phyloP scores from a whole-genome alignment of 2,329 filamentous ascomycete species.

The Fusarium newnesense region DNA sequence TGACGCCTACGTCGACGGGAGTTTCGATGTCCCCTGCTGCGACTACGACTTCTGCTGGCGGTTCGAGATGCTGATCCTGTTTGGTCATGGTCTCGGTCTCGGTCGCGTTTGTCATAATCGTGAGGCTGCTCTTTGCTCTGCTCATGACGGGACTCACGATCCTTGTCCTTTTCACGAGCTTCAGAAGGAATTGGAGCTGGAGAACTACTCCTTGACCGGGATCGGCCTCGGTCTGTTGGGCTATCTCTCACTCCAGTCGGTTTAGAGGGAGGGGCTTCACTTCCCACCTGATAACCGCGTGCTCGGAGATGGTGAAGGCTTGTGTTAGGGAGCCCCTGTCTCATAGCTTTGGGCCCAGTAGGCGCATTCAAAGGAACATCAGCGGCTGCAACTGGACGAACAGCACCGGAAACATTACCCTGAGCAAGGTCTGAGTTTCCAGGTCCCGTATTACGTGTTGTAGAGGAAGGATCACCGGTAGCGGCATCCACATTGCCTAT shows the following conservation, averaged over 20 bases:
- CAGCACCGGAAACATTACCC: conserved; percentile 38
- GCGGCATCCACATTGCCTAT: conserved; percentile 43
- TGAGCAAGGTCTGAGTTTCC: conserved; percentile 25
- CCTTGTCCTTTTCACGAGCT: conserved; percentile 50
- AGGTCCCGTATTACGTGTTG: conserved; percentile 32
- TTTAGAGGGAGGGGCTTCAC: conserved; percentile 48
- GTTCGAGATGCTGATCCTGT: conserved; percentile 48
- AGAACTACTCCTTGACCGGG: conserved; percentile 63
- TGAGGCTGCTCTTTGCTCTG: conserved; percentile 49
- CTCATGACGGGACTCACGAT: conserved; percentile 48
- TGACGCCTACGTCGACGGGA: conserved; percentile 63
- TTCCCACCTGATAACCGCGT: conserved; percentile 59
- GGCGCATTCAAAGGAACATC: conserved; percentile 76
- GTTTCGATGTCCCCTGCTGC: conserved; percentile 58
- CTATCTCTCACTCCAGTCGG: conserved; percentile 31
- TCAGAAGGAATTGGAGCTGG: conserved; percentile 34
- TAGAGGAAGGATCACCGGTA: conserved; percentile 34
- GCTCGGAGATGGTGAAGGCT: conserved; percentile 74
- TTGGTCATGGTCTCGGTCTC: conserved; percentile 41
- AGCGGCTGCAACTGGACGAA: conserved; percentile 49
- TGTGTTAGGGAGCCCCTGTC: conserved; percentile 86
- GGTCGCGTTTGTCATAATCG: conserved; percentile 42
- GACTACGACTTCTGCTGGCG: conserved; percentile 49
- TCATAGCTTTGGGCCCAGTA: conserved; percentile 93
- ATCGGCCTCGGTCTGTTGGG: conserved; percentile 44